phyloP scores from a whole-genome alignment of 495 filamentous ascomycete genomes.

The Neurospora tetrasperma region DNA sequence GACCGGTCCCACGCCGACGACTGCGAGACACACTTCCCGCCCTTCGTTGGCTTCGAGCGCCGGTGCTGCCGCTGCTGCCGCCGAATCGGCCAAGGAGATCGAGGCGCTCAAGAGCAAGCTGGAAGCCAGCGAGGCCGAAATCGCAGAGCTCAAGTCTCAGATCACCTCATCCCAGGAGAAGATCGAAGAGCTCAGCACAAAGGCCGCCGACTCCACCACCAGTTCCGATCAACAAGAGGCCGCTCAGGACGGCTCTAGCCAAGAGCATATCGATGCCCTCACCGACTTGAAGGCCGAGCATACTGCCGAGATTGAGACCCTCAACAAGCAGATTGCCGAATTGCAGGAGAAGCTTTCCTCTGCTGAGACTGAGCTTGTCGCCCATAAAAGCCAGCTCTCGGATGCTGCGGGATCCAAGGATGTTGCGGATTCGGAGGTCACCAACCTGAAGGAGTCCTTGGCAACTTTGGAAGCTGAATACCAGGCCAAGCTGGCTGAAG shows the following conservation, averaged over 20 bases:
- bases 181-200: slow-evolving; percentile 31
- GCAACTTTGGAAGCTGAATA: slow-evolving; percentile 31
- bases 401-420: slow-evolving; percentile 28
- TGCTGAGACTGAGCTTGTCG: slow-evolving; percentile 29
- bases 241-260: slow-evolving; percentile 20
- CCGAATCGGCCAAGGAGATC: slow-evolving; percentile 35
- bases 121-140: slow-evolving; percentile 33
- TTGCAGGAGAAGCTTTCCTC: slow-evolving; percentile 32
- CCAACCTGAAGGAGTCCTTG: slow-evolving; percentile 31
- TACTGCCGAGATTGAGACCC: slow-evolving; percentile 32
- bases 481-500: slow-evolving; percentile 25
- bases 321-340: slow-evolving; percentile 31
- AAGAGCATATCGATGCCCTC: slow-evolving; percentile 33
- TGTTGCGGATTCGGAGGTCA: slow-evolving; percentile 29
- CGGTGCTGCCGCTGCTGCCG: slow-evolving; percentile 20
- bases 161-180: slow-evolving; percentile 35
- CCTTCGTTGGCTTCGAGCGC: slow-evolving; percentile 28
- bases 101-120: slow-evolving; percentile 44
- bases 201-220: slow-evolving; percentile 20
- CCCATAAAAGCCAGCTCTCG: slow-evolving; percentile 26
- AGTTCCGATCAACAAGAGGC: slow-evolving; percentile 5
- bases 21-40: slow-evolving; percentile 26
- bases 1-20: slow-evolving; percentile 7
- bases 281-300: slow-evolving; percentile 37
- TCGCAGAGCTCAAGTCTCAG: slow-evolving; percentile 38